Evolutionary conservation across 139 green algal species (phyloP).

Genomic region (Tetraselmis striata): DNA sequence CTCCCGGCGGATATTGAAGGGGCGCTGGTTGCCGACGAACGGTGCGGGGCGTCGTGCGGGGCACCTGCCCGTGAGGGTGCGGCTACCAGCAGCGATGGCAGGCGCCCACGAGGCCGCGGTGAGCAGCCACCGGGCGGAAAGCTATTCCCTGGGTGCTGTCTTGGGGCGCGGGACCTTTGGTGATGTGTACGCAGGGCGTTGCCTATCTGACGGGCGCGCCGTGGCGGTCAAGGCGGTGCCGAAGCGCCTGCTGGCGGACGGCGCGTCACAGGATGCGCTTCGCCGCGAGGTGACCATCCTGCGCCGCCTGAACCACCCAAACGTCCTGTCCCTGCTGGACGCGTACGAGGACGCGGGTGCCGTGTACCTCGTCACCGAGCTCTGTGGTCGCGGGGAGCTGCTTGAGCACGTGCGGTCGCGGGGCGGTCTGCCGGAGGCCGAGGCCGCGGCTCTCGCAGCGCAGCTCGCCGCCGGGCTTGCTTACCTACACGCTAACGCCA

Average conservation of each 20-base stretch:
- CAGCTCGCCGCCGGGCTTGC: conserved; percentile 2
- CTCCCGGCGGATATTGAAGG: too few species aligned
- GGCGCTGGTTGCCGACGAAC: too few species aligned
- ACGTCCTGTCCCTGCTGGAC: conserved; percentile 1
- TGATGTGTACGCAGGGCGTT: not conserved
- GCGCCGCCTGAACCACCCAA: not conserved
- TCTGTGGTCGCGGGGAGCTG: conserved; percentile 17
- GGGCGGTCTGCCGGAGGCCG: conserved; percentile 5
- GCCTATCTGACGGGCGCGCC: not conserved
- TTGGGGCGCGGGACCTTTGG: conserved; percentile 3
- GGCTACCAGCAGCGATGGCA: too few species aligned
- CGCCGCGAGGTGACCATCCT: not conserved
- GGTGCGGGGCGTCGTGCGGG: too few species aligned
- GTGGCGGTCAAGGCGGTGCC: conserved; percentile 5
- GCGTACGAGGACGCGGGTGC: conserved; percentile 12
- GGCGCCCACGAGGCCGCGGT: too few species aligned
- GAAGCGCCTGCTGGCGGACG: not conserved
- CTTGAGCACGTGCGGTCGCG: conserved; percentile 7
- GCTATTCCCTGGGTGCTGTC: not conserved
- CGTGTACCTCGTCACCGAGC: conserved; percentile 21
- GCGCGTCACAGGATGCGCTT: not conserved
- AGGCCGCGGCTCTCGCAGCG: not conserved
- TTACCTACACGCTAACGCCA: conserved; percentile 7
- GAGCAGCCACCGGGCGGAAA: not conserved
- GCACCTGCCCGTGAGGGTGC: too few species aligned